phyloP scores from a whole-genome alignment of 768 basidiomycete species.

The Royoungia palumana region DNA sequence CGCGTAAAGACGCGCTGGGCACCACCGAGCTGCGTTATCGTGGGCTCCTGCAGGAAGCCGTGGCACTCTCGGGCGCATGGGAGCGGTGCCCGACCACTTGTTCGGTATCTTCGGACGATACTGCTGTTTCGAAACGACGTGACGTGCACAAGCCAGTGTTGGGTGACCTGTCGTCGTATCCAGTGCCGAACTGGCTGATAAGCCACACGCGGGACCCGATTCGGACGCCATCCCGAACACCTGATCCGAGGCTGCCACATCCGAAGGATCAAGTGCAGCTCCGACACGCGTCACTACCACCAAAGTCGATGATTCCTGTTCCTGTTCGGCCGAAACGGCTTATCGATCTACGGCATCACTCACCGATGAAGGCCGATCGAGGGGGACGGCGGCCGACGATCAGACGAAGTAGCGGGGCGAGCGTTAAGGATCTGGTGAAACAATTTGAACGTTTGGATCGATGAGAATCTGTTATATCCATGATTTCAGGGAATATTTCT shows the following conservation, averaged over 20 bases:
- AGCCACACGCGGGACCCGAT: constrained; percentile 47
- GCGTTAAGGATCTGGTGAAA: constrained; percentile 69
- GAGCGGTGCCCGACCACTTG: constrained; percentile 14
- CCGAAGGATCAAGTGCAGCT: constrained; percentile 68
- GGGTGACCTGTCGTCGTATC: constrained; percentile 47
- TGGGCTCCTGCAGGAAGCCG: constrained; percentile 39
- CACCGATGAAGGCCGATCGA: constrained; percentile 40
- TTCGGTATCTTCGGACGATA: constrained; percentile 15
- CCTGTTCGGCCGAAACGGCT: constrained; percentile 43
- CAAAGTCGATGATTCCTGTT: constrained; percentile 43
- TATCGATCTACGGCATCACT: constrained; percentile 46
- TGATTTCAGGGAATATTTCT: neutral
- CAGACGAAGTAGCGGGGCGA: constrained; percentile 63
- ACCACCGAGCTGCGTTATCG: constrained; percentile 53
- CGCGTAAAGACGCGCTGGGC: constrained; percentile 3
- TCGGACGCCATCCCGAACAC: constrained; percentile 54
- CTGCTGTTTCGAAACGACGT: constrained; percentile 35
- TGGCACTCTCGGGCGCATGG: constrained; percentile 20
- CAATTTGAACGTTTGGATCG: constrained; percentile 48
- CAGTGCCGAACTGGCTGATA: constrained; percentile 31
- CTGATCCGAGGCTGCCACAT: constrained; percentile 40
- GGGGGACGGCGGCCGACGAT: constrained; percentile 26
- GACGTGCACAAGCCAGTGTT: constrained; percentile 37
- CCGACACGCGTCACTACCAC: constrained; percentile 46
- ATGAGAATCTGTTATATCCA: constrained; percentile 8